A percentile compares a stretch with the other conserved stretches of the same genome.
Conservation (phyloP, 495 filamentous ascomycete species). For the Aspergillus hancockii region DNA sequence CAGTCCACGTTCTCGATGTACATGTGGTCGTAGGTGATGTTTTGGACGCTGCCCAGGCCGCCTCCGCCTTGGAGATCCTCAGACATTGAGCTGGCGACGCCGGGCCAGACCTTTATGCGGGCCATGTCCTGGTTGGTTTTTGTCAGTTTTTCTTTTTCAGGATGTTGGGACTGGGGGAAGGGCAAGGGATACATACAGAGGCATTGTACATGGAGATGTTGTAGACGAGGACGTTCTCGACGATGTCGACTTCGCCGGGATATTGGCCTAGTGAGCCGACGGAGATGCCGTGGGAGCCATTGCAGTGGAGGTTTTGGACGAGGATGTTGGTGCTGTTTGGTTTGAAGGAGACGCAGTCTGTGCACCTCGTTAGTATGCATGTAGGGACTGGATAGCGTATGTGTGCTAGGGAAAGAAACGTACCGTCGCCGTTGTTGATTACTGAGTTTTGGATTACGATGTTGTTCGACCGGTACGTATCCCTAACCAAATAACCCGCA, state of each 20-base stretch:
- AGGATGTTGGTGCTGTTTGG: slow-evolving; percentile 75
- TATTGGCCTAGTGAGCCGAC: slow-evolving; percentile 73
- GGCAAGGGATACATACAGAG: slow-evolving; percentile 30
- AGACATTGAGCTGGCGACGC: slow-evolving; percentile 47
- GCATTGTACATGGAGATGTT: slow-evolving; percentile 69
- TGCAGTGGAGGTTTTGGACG: slow-evolving; percentile 68
- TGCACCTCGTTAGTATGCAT: slow-evolving; percentile 13
- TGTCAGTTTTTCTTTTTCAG: slow-evolving; percentile 4
- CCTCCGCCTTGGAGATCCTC: slow-evolving; percentile 63
- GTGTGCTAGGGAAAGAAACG: slow-evolving; percentile 3
- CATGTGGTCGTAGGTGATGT: slow-evolving; percentile 59
- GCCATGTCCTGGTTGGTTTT: slow-evolving; percentile 54
- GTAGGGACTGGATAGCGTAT: no score
- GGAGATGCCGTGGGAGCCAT: slow-evolving; percentile 73
- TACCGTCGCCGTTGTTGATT: slow-evolving; percentile 68
- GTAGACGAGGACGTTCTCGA: slow-evolving; percentile 64
- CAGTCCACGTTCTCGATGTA: slow-evolving; percentile 61
- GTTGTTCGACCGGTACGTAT: slow-evolving; percentile 62
- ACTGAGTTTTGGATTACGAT: slow-evolving; percentile 69
- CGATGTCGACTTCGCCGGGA: slow-evolving; percentile 60
- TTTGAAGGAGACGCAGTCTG: slow-evolving; percentile 76
- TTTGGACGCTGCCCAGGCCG: slow-evolving; percentile 54
- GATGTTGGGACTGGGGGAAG: neutral
- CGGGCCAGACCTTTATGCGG: slow-evolving; percentile 73
- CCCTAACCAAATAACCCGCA: slow-evolving; percentile 32